Conservation (phyloP, 139 green algal genomes). For the Volvox africanus region DNA sequence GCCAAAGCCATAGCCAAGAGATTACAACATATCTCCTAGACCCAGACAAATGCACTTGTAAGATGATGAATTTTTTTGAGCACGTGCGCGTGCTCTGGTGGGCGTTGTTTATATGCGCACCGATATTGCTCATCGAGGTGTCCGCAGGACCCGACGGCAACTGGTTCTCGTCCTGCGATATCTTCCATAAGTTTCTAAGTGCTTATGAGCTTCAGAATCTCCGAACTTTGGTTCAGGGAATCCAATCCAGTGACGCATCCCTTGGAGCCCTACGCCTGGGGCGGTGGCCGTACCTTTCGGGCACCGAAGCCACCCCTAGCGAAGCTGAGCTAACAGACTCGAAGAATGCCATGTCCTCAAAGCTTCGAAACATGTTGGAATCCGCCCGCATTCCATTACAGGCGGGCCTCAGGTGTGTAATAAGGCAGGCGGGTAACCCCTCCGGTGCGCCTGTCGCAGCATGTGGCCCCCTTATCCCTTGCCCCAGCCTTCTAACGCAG, state of each 20-base stretch:
- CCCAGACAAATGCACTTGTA: too few species aligned
- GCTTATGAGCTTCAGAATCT: neutral
- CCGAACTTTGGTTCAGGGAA: neutral
- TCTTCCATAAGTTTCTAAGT: neutral
- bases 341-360: neutral
- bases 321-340: neutral
- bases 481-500: neutral
- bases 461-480: neutral
- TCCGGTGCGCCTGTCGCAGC: neutral
- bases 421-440: neutral
- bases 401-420: slow-evolving; percentile 2
- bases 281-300: neutral
- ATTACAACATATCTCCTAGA: too few species aligned
- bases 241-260: neutral
- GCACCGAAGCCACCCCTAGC: neutral
- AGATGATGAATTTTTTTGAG: too few species aligned
- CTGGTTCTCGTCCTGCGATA: neutral
- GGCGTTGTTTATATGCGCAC: neutral
- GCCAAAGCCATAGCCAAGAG: too few species aligned
- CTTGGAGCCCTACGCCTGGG: neutral
- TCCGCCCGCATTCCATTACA: neutral
- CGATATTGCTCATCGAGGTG: too few species aligned
- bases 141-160: neutral
- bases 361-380: neutral
- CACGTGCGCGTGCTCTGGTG: neutral